Evolutionary conservation across 1,284 basidiomycete genomes (phyloP).

Genomic region (Ganoderma resinaceum): DNA sequence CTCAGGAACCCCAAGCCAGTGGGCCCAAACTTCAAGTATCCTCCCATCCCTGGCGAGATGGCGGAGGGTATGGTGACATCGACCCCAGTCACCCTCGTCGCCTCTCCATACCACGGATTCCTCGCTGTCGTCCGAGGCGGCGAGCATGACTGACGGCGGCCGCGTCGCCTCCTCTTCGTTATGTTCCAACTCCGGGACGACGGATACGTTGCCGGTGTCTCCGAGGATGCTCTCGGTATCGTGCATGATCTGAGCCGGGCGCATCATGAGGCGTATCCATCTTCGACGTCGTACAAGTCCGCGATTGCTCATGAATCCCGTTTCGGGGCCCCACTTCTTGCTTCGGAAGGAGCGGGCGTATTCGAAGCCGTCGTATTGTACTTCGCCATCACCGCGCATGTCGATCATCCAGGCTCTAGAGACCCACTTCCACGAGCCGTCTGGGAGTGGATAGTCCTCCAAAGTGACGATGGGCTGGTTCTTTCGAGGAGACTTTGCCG

Average conservation of each 20-base stretch:
- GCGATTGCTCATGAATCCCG: conserved; percentile 64
- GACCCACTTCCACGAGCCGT: conserved; percentile 83
- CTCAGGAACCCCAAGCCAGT: conserved; percentile 53
- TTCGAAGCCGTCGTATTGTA: conserved; percentile 84
- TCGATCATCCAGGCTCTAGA: conserved; percentile 85
- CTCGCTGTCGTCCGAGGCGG: conserved; percentile 25
- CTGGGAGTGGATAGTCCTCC: conserved; percentile 75
- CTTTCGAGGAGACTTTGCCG: conserved; percentile 44
- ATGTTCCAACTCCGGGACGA: conserved; percentile 24
- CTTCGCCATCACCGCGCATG: conserved; percentile 79
- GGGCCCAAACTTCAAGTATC: conserved; percentile 74
- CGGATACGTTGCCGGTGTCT: conserved; percentile 7
- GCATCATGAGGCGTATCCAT: conserved; percentile 84
- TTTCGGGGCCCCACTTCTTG: conserved; percentile 66
- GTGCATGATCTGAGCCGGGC: conserved; percentile 45
- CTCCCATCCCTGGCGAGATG: conserved; percentile 66
- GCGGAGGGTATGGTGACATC: conserved; percentile 60
- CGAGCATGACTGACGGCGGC: conserved; percentile 38
- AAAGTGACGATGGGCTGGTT: conserved; percentile 61
- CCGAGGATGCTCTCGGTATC: conserved; percentile 13
- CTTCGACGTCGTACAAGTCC: conserved; percentile 78
- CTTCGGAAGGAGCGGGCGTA: conserved; percentile 80
- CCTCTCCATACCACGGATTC: conserved; percentile 45
- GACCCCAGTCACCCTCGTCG: conserved; percentile 65
- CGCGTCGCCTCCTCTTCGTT: conserved; percentile 36